Evolutionary conservation across 2,329 filamentous ascomycete genomes (phyloP).

Genomic region (Chaetomium sp.): DNA sequence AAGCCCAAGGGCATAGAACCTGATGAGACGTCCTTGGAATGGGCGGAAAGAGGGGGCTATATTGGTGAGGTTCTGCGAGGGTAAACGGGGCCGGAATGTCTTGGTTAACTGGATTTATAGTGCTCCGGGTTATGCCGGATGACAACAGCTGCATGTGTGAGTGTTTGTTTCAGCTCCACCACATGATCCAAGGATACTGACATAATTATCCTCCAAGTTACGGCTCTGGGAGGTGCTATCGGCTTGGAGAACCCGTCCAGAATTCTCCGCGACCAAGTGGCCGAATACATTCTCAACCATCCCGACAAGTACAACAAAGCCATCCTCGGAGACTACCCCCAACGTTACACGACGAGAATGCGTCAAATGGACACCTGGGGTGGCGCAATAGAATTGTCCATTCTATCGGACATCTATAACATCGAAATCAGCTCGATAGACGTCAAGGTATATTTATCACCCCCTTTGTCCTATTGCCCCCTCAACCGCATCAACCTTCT

Average conservation of each 20-base stretch:
- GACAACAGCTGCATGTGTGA: conserved; percentile 83
- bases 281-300: conserved; percentile 68
- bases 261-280: conserved; percentile 70
- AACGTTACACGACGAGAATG: conserved; percentile 77
- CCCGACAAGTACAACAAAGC: conserved; percentile 67
- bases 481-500: not conserved
- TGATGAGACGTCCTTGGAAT: conserved; percentile 41
- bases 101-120: conserved; percentile 40
- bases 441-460: conserved; percentile 45
- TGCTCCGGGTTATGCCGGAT: conserved; percentile 91
- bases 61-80: conserved; percentile 38
- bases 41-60: conserved; percentile 45
- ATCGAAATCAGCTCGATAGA: conserved; percentile 82
- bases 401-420: conserved; percentile 76
- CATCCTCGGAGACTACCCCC: conserved; percentile 65
- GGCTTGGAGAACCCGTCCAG: conserved; percentile 21
- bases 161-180: not conserved
- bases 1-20: conserved; percentile 31
- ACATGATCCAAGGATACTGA: too few species aligned
- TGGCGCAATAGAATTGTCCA: conserved; percentile 81
- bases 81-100: too few species aligned
- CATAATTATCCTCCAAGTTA: conserved; percentile 38
- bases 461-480: too few species aligned
- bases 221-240: conserved; percentile 63
- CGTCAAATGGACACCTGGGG: conserved; percentile 79